Evolutionary conservation across 176 grass and related monocot genomes (phyloP).

Genomic region (Dactylis glomerata): DNA sequence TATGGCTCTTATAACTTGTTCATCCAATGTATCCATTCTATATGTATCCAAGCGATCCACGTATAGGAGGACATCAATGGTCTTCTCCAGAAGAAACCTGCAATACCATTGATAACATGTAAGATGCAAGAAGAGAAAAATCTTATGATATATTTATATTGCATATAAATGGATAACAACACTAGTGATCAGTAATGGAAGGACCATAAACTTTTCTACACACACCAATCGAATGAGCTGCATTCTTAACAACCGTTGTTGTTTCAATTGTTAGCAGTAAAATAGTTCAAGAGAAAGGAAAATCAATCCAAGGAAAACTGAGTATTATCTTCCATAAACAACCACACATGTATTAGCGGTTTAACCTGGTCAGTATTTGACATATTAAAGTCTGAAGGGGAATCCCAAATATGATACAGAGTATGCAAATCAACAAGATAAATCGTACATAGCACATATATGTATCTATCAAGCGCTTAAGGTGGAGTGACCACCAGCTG

Average conservation of each 20-base stretch:
- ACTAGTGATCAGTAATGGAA: neutral
- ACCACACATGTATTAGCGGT: neutral
- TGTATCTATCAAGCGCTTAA: neutral
- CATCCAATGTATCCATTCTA: constrained; percentile 81
- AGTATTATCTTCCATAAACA: neutral
- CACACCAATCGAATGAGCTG: neutral
- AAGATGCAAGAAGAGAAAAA: constrained; percentile 6
- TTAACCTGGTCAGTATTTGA: neutral
- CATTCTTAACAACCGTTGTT: neutral
- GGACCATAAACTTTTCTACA: constrained; percentile 4
- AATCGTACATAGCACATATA: neutral
- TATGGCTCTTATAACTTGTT: constrained; percentile 71
- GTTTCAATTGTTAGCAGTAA: neutral
- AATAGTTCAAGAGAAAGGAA: constrained; percentile 6
- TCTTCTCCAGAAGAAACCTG: constrained; percentile 97
- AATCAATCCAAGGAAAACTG: neutral
- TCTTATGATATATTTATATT: constrained; percentile 2
- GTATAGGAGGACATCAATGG: constrained; percentile 90
- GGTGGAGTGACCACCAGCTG: neutral
- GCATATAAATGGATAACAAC: neutral
- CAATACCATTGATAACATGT: constrained; percentile 6
- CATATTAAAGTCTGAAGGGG: neutral
- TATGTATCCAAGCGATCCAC: constrained; percentile 93
- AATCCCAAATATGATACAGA: neutral
- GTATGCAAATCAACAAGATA: neutral